Evolutionary conservation across 345 rosid genomes (phyloP).

Genomic region (Populus tremula): DNA sequence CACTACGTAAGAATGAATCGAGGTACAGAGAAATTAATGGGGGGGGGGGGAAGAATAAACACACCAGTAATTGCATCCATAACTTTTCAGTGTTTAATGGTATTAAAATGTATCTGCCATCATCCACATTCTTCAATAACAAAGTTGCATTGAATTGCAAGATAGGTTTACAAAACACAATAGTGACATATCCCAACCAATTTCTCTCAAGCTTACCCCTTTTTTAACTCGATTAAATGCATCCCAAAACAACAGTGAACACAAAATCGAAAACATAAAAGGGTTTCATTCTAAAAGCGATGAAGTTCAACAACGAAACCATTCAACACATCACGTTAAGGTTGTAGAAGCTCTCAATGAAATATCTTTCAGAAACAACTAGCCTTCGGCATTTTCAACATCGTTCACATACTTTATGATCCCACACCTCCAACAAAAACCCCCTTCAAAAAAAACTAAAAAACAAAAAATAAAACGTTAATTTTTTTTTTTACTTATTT

Average conservation of each 20-base stretch:
- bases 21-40: background rate
- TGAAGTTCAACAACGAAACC: background rate
- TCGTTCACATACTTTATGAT: background rate
- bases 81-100: background rate
- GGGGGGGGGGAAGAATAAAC: background rate
- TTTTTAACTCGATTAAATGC: background rate
- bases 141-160: background rate
- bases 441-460: background rate
- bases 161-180: too few species aligned
- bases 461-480: too few species aligned
- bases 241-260: background rate
- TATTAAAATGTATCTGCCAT: too few species aligned
- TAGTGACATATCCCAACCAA: too few species aligned
- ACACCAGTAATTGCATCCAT: background rate
- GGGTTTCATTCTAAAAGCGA: background rate
- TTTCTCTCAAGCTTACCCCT: too few species aligned
- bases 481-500: background rate
- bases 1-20: background rate
- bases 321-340: background rate
- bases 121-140: background rate
- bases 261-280: background rate
- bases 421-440: background rate
- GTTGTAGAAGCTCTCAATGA: too few species aligned
- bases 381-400: background rate
- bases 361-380: background rate